Evolutionary conservation across 345 rosid species (phyloP).

Genomic region (Linum lewisii): DNA sequence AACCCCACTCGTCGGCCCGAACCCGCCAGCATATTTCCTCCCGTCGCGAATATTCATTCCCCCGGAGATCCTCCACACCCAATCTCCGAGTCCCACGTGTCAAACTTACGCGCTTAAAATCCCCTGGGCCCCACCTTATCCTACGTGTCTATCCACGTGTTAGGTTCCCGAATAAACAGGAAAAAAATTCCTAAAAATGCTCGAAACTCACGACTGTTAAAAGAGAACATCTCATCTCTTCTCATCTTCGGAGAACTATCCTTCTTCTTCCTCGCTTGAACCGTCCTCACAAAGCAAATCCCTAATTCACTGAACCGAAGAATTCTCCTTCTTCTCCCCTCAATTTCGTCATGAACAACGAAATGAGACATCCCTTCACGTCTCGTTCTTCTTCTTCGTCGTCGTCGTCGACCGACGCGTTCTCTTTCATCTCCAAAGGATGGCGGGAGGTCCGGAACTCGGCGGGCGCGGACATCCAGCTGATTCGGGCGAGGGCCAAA

Average conservation of each 20-base stretch:
- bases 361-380: not conserved
- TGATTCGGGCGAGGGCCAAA: constrained; percentile 76
- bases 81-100: no score
- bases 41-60: no score
- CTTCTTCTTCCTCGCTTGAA: not conserved
- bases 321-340: not conserved
- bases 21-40: no score
- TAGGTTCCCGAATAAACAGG: constrained; percentile 24
- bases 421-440: constrained; percentile 72
- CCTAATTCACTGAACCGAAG: not conserved
- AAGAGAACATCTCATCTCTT: not conserved
- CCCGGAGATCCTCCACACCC: no score
- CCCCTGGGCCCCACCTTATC: constrained; percentile 1
- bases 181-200: not conserved
- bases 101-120: no score
- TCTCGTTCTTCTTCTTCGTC: constrained; percentile 17
- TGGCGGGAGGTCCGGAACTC: constrained; percentile 91
- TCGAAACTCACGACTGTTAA: constrained; percentile 33
- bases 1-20: no score
- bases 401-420: constrained; percentile 39
- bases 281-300: constrained; percentile 11
- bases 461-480: constrained; percentile 84
- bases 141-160: constrained; percentile 47
- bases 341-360: constrained; percentile 31
- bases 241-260: not conserved